Evolutionary conservation across 179 eudicot species (phyloP), one percentile per base, ranked within the genome.

Genomic region (Actinidia arguta): DNA sequence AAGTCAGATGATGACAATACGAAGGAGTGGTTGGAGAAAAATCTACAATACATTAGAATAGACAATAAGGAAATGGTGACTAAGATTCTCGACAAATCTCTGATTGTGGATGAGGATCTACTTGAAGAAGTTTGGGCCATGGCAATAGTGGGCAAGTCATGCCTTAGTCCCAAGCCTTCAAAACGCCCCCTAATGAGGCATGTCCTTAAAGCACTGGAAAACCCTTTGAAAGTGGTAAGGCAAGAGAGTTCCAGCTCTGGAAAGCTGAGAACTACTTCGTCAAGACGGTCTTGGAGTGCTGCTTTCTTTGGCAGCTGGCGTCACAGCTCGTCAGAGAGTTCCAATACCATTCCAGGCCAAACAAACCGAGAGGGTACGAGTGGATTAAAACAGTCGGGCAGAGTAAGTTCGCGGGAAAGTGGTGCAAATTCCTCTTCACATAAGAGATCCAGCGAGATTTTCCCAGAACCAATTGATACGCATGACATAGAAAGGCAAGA

Each of bases 101-200:
- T 95, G 64, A 85, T 95, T 22, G 79, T 92, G 44, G 93, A 95
- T 3, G 98, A 95, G 55, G 98, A 95, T 80, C 90, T 95, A 50
- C 82, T 95, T 8, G 98, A 95, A 78, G 98, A 95, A 76, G 97
- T 95, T 3, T 95, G 98, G 98, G 96, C 98, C 5, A 92, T 92
- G 89, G 98, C 98, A 11, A 86, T 94, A 18, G 94, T 95, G 8
- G 98, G 97, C 51, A 89, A 92, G 59, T 92, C 98, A 17, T 95
- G 98, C 82, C 98, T 95, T 5, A 92, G 90, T 76, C 95, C 98
- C 16, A 93, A 86, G 81, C 89, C 98, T 42, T 85, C 97, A 1
- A 87, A 91, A 74, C 93, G 98, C 20, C 98, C 98, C 10, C 89
- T 85, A 73, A 95, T 94, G 97, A 91, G 97, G 75, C 89, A 93